Evolutionary conservation across 129 eudicot genomes (phyloP), one percentile per base, ranked within the genome.

Genomic region (Heracleum sosnowskyi): DNA sequence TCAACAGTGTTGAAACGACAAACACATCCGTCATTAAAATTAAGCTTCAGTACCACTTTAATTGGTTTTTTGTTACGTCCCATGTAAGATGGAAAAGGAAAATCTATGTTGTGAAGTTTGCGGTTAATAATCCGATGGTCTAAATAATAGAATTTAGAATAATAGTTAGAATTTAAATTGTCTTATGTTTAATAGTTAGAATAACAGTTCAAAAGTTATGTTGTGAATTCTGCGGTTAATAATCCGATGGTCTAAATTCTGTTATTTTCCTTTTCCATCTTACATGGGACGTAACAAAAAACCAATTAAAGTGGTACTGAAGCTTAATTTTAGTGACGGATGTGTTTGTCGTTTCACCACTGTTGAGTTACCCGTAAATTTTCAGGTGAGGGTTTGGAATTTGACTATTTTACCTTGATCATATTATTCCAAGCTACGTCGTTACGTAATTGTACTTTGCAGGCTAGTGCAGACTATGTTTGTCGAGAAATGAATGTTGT

Each of bases 11-110:
- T 76, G 77, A 63, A 85, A 51, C 22, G 81, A 46, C 90, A 90
- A 60, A 83, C 95, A 73, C 91, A 90, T 17, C 95, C 91, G 75
- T 90, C 95, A n/a, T n/a, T n/a, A n/a, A n/a, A n/a, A n/a, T n/a
- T n/a, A n/a, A n/a, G n/a, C n/a, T n/a, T n/a, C n/a, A 90, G 66
- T 62, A 80, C 82, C 76, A 85, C 80, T 78, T 85, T 82, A 55
- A 90, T 62, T 39, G 95, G 89, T 74, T 83, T 75, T 85, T 35
- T 76, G 74, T 86, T 83, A 0, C 80, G 81, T 88, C 87, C 88
- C 88, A 91, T 87, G 89, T 37, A n/a, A 47, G 34, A 0, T 63
- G 20, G 15, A 47, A 33, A 22, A 31, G 41, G 35, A 40, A 46
- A n/a, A 62, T 62, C 69, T 60, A 60, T 60, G 5, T 24, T 47